Base-by-base conservation (phyloP, 805 yeast species). In the Yamadazyma sp. region DNA sequence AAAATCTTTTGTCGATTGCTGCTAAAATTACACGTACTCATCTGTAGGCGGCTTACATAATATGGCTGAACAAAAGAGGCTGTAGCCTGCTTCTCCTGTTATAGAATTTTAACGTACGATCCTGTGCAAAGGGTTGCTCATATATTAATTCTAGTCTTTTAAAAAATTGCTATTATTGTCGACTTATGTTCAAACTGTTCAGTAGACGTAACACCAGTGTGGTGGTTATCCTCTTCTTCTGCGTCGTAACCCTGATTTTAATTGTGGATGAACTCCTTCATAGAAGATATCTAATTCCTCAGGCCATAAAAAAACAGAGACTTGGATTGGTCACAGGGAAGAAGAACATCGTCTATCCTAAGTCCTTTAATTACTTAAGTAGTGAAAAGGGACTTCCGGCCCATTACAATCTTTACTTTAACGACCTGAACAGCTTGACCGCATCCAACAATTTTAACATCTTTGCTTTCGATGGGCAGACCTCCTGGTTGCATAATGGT, bases 191-290 rank as follows among this genome's bases (percentile, higher is more conserved):
- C 3, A 30, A 11, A 13, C 24, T 5, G 24, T n/a, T 30, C 14
- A 13, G 25, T 19, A 30, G 25, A 11, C 19, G 10, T 17, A 24
- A 30, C 11, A 30, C 24, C 12, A 75, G 41, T 12, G 13, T 27
- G 4, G 22, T 35, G 33, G 33, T 35, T 14, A 23, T 29, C 4
- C 35, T 36, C 12, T 36, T 36, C 28, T 30, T 29, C 30, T 23
- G 40, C 30, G 40, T 29, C 10, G 12, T 28, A 1, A 7, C 24
- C 6, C 14, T 29, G 23, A 15, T 36, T 4, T 21, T 36, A 8
- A 6, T 36, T 14, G 40, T 30, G 15, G 40, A 36, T 18, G 25
- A 28, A 12, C 30, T 36, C 19, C 23, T 36, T 13, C 24, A 36
- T 19, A n/a, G 17, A 14, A 21, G 40, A 3, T 36, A 23, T 23